Evolutionary conservation across 139 green algal genomes (phyloP).

Genomic region (Tetratostichococcus sp.): DNA sequence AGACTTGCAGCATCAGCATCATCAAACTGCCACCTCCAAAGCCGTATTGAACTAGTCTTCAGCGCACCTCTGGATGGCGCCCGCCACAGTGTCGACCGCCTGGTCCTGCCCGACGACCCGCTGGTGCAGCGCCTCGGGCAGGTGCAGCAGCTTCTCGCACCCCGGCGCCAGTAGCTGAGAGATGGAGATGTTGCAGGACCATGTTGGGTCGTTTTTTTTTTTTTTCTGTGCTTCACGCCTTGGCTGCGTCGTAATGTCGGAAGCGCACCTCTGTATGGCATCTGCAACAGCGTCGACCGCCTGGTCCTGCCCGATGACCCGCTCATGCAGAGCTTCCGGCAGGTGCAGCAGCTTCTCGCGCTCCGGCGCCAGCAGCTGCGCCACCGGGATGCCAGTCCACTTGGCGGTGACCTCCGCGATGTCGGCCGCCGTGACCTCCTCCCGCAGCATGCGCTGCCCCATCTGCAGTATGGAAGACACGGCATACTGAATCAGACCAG

Average conservation of each 20-base stretch:
- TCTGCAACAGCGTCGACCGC: conserved; percentile 85
- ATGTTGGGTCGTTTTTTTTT: too few relatives aligned
- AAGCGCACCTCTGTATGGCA: conserved; percentile 79
- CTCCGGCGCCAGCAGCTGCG: conserved; percentile 74
- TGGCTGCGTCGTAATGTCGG: too few relatives aligned
- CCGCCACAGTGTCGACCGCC: neutral
- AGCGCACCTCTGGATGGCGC: conserved; percentile 66
- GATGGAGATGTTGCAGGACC: too few relatives aligned
- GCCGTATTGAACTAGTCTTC: too few relatives aligned
- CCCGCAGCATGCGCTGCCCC: conserved; percentile 76
- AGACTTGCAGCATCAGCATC: too few relatives aligned
- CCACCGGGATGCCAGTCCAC: conserved; percentile 91
- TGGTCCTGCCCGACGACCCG: conserved; percentile 84
- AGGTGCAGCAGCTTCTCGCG: conserved; percentile 93
- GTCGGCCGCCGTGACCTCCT: conserved; percentile 94
- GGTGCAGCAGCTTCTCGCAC: conserved; percentile 90
- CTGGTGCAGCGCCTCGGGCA: conserved; percentile 87
- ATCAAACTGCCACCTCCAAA: too few relatives aligned
- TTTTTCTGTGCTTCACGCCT: too few relatives aligned
- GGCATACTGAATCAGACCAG: neutral
- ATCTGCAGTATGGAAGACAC: conserved; percentile 5
- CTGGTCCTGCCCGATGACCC: conserved; percentile 84
- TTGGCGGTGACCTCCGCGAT: conserved; percentile 91
- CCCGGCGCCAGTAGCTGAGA: conserved; percentile 64
- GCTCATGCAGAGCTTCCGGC: conserved; percentile 82